Evolutionary conservation across 2,329 filamentous ascomycete species (phyloP).

Genomic region (Elsinoe ampelina): DNA sequence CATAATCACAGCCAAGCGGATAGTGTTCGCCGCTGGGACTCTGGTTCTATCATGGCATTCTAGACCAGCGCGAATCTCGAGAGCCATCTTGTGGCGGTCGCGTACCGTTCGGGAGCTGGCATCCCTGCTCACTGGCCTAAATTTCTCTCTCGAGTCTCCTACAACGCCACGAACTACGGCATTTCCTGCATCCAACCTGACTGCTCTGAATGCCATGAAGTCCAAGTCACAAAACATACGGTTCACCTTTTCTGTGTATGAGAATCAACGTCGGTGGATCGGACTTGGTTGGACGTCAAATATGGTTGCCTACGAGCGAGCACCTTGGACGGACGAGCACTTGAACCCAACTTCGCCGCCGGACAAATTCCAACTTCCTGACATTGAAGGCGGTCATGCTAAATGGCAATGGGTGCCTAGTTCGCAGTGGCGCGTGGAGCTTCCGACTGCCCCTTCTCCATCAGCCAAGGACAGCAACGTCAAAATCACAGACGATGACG

Average conservation of each 20-base stretch:
- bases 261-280: constrained; percentile 93
- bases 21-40: constrained; percentile 79
- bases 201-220: constrained; percentile 25
- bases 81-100: constrained; percentile 86
- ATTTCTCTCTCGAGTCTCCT: constrained; percentile 48
- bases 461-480: constrained; percentile 14
- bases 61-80: constrained; percentile 70
- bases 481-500: constrained; percentile 46
- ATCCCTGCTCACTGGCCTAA: constrained; percentile 68
- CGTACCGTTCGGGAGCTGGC: constrained; percentile 60
- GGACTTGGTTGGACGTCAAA: constrained; percentile 91
- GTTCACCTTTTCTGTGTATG: constrained; percentile 93
- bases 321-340: constrained; percentile 93
- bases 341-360: constrained; percentile 69
- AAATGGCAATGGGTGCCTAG: constrained; percentile 76
- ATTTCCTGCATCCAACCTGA: constrained; percentile 16
- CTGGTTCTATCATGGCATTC: constrained; percentile 87
- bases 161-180: constrained; percentile 27
- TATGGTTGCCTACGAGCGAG: constrained; percentile 80
- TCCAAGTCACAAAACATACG: constrained; percentile 60
- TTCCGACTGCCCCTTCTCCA: constrained; percentile 34
- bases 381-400: constrained; percentile 54
- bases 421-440: constrained; percentile 80
- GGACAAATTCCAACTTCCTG: constrained; percentile 60
- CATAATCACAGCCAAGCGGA: constrained; percentile 76